Evolutionary conservation across 768 basidiomycete genomes (phyloP), one percentile per base, ranked within the genome.

Genomic region (Boletellus ananiceps): DNA sequence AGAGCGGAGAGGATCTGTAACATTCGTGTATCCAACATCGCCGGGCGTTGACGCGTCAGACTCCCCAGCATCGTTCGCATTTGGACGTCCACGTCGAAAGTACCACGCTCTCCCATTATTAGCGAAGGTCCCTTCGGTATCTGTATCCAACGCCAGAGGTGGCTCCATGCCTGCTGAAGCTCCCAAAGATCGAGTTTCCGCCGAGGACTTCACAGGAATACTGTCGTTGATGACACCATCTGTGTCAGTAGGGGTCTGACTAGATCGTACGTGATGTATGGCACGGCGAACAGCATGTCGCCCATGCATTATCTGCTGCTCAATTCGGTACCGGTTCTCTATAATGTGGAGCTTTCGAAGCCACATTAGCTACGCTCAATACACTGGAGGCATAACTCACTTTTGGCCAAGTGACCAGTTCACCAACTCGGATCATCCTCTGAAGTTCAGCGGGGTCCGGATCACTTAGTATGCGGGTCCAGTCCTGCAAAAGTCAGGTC

Each of bases 391-490:
- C 21, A 47, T 13, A 4, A 44, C 72, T 49, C 55, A 95, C 89
- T 74, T 95, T 97, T 0, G 96, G 95, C 93, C 93, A 99, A n/a
- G 96, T 89, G 25, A 93, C 95, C 9, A 81, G 64, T 69, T 96
- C 77, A 11, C 96, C 96, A 0, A 92, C 88, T 47, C 74, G 73
- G 52, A 96, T 80, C 91, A 97, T 93, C 52, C 92, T 74, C 51
- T 80, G 82, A 46, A 99, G 74, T 65, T 97, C 91, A 8, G 70
- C 61, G 7, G 79, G 79, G 65, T 89, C 81, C 0, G 93, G 93
- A 65, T 96, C 93, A 25, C 82, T 88, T 38, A 97, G 69, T 40
- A 97, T 78, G 35, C 75, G 80, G 50, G 89, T 69, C 89, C 89
- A 95, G 60, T 94, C 89, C 86, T 90, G 43, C 21, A 16, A 44